A percentile compares a stretch with the other conserved stretches of the same genome.
These are phyloP conservation scores for Microsporum ferrugineum DNA, from an alignment of 2,329 filamentous ascomycete genomes.

Conservation along the genomic window DNA sequence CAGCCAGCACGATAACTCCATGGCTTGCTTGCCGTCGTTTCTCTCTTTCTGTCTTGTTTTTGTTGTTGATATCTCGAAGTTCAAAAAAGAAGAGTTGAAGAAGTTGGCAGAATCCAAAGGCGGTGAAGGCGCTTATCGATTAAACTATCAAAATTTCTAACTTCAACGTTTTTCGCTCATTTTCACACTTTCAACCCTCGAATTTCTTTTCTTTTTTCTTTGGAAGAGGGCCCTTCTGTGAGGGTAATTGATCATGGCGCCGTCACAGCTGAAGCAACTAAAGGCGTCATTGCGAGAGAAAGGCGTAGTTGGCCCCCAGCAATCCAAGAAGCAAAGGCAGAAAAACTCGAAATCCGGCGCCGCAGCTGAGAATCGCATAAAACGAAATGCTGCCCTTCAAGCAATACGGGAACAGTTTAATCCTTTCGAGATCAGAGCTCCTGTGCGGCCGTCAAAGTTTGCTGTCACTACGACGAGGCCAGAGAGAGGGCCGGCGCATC, in stretches of 20 bases:
- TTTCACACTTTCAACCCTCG: neutral
- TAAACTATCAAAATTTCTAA: neutral
- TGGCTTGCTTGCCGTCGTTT: neutral
- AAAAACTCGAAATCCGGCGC: constrained; percentile 56
- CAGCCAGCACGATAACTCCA: neutral
- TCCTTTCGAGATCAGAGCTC: constrained; percentile 85
- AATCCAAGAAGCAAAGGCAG: constrained; percentile 90
- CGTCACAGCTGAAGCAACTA: constrained; percentile 90
- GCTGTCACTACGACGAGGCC: constrained; percentile 59
- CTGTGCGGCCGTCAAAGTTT: constrained; percentile 68
- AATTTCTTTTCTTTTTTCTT: neutral
- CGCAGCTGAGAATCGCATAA: constrained; percentile 60
- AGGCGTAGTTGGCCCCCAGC: constrained; percentile 78
- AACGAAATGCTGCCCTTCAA: constrained; percentile 65
- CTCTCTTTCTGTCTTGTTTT: neutral
- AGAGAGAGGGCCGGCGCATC: constrained; percentile 47
- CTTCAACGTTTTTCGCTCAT: neutral
- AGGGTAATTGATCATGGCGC: constrained; percentile 54
- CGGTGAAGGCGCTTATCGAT: constrained; percentile 2
- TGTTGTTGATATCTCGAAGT: neutral
- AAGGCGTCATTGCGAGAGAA: constrained; percentile 83
- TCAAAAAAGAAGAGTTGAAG: neutral
- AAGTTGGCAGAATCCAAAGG: neutral
- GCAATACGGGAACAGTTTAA: constrained; percentile 94
- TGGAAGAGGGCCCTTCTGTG: neutral